Conservation (phyloP, 208 protist species). For the Leishmania guyanensis region DNA sequence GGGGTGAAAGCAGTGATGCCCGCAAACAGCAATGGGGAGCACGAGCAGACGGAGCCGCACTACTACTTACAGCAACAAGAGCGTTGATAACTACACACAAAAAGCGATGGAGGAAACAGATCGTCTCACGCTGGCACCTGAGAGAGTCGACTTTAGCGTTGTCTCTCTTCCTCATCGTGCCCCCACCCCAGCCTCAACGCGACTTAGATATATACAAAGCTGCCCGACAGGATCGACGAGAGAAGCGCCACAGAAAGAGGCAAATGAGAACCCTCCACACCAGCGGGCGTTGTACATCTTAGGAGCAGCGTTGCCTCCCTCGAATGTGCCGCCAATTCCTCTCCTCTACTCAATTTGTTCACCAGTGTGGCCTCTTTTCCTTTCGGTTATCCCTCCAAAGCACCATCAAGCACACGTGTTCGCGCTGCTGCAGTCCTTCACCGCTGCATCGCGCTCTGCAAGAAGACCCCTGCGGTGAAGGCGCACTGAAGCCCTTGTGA, state of each 20-base stretch:
- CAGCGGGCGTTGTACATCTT: background rate
- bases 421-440: background rate
- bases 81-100: background rate
- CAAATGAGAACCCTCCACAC: background rate
- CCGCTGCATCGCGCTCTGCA: background rate
- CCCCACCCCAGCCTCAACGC: background rate
- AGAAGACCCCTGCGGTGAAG: background rate
- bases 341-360: background rate
- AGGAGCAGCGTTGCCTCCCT: background rate
- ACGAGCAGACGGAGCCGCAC: background rate
- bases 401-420: background rate
- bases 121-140: background rate
- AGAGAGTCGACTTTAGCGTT: background rate
- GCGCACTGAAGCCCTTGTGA: background rate
- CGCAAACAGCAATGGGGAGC: background rate
- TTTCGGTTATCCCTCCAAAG: background rate
- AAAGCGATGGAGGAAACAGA: background rate
- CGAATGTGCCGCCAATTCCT: background rate
- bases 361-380: background rate
- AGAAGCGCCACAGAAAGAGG: background rate
- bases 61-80: background rate
- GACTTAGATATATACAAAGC: background rate
- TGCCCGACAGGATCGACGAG: background rate
- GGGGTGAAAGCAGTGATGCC: background rate
- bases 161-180: background rate